Conservation (phyloP, 164 flowering plant genomes). For the Annona squamosa region DNA sequence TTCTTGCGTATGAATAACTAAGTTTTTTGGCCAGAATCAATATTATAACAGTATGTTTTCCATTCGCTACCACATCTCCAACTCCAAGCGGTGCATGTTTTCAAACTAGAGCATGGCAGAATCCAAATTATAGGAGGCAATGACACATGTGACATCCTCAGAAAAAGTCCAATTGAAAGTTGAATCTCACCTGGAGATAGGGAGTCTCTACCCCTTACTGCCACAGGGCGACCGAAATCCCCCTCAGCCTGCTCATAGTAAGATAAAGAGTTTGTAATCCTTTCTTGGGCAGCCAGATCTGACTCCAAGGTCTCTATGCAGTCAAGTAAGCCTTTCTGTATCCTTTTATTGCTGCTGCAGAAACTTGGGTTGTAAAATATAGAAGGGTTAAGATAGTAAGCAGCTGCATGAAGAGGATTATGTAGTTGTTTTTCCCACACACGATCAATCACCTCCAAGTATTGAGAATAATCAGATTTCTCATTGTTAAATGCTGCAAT, state of each 20-base stretch:
- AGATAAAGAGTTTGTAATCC: slow-evolving; percentile 27
- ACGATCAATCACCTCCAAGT: slow-evolving; percentile 30
- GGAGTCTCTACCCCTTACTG: slow-evolving; percentile 31
- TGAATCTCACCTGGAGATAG: slow-evolving; percentile 30
- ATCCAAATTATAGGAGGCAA: too few species aligned
- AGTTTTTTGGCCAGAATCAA: too few species aligned
- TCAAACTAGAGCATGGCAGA: too few species aligned
- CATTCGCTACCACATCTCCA: too few species aligned
- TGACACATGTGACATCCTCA: neutral
- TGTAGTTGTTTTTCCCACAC: slow-evolving; percentile 30
- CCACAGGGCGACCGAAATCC: slow-evolving; percentile 36
- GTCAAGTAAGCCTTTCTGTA: slow-evolving; percentile 39
- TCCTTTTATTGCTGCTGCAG: slow-evolving; percentile 19
- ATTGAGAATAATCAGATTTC: slow-evolving; percentile 22
- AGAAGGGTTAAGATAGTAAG: slow-evolving; percentile 36
- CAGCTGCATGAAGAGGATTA: slow-evolving; percentile 44
- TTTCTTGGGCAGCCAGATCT: slow-evolving; percentile 27
- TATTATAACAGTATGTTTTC: too few species aligned
- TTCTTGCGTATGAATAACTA: too few species aligned
- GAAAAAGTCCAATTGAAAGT: neutral
- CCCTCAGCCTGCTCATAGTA: slow-evolving; percentile 38
- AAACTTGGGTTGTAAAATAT: slow-evolving; percentile 26
- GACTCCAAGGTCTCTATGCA: slow-evolving; percentile 41
- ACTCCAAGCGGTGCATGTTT: too few species aligned
- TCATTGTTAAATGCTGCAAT: slow-evolving; percentile 18